Evolutionary conservation across 805 yeast genomes (phyloP).

Genomic region (Candida morakotiae): DNA sequence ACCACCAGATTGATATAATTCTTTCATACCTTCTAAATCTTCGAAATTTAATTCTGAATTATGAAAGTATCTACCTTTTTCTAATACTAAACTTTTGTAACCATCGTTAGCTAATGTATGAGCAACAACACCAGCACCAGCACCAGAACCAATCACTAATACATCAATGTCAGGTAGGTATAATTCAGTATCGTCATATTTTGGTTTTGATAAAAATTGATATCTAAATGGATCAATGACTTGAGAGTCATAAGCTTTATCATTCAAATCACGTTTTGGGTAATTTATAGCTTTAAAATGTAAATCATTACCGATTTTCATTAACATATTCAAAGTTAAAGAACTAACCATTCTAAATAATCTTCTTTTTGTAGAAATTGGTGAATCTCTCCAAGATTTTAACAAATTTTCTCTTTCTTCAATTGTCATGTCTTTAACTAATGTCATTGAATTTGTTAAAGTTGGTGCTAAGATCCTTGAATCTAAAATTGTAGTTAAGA

Average conservation of each 20-base stretch:
- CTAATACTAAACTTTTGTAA: conserved; percentile 41
- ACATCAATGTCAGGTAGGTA: conserved; percentile 40
- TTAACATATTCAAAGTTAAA: conserved; percentile 22
- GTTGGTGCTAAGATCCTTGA: conserved; percentile 28
- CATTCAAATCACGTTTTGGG: conserved; percentile 31
- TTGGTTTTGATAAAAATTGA: conserved; percentile 28
- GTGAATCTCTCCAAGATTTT: conserved; percentile 38
- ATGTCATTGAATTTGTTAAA: conserved; percentile 30
- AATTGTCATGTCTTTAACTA: conserved; percentile 32
- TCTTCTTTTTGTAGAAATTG: conserved; percentile 29
- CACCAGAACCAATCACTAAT: conserved; percentile 49
- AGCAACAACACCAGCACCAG: conserved; percentile 53
- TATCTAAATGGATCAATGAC: conserved; percentile 22
- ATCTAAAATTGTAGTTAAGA: conserved; percentile 23
- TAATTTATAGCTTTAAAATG: conserved; percentile 35
- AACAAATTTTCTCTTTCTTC: conserved; percentile 30
- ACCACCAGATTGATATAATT: conserved; percentile 40
- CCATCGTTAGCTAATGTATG: conserved; percentile 42
- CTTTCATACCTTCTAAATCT: conserved; percentile 32
- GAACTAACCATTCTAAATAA: conserved; percentile 27
- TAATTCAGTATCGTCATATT: conserved; percentile 22
- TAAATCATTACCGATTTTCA: conserved; percentile 24
- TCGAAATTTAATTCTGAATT: conserved; percentile 30
- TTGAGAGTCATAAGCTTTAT: conserved; percentile 22
- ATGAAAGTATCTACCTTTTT: conserved; percentile 45